Evolutionary conservation across 75 land plant species (phyloP), one percentile per base, ranked within the genome.

Genomic region (Sequoiadendron giganteum): DNA sequence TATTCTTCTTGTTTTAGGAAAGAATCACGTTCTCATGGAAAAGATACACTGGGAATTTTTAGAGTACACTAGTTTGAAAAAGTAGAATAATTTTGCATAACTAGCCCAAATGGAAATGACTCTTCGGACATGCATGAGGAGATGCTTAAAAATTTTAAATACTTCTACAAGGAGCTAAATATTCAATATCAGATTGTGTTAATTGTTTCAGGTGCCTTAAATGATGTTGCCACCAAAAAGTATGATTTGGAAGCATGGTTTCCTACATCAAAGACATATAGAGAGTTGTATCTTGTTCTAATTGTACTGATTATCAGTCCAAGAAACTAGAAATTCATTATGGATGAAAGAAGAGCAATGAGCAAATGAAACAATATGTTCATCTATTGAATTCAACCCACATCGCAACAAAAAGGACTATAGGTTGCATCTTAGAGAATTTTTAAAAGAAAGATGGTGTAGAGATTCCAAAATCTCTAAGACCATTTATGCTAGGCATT

Each of bases 161-260:
- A n/a, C n/a, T n/a, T n/a, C n/a, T n/a, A n/a, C n/a, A n/a, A n/a
- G n/a, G n/a, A n/a, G n/a, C n/a, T n/a, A n/a, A n/a, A n/a, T n/a
- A n/a, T n/a, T n/a, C n/a, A n/a, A n/a, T n/a, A n/a, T n/a, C n/a
- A n/a, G 68, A 90, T 97, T 72, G 99, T 97, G 21, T 79, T 95
- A 0, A 97, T 97, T 89, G 99, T 97, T 38, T 96, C 99, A 87
- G 99, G 99, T 45, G 99, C 99, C n/a, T 77, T 97, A 86, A 97
- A 97, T 91, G 99, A 97, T 91, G 95, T 95, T 34, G 99, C 99
- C 72, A 96, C 99, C 32, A 97, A 97, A 91, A 97, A 97, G 90
- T 97, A 95, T 91, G 99, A 97, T 84, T 91, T 97, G 87, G 99
- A 97, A 93, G 96, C 89, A 75, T 97, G 99, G 99, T 97, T 96